Base-by-base conservation (phyloP, 345 rosid species). In the Xanthoceras sorbifolium region DNA sequence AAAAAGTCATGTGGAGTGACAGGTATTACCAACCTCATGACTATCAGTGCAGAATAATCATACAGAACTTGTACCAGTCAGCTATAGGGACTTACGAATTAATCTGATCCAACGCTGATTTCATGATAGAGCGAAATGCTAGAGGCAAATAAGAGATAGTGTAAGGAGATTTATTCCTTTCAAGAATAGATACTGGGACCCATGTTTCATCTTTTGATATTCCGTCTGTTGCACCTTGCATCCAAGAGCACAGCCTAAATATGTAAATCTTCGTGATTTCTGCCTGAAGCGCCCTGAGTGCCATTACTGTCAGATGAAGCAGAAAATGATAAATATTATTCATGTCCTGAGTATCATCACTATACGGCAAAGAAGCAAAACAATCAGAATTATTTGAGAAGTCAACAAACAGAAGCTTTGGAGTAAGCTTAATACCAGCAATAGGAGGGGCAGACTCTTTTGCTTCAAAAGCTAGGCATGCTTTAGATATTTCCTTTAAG, bases 211-310 rank as follows among this genome's bases (percentile, higher is more conserved):
- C 95, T 82, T 86, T 89, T 28, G 97, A 87, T 79, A 92, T 84
- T 77, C 78, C 89, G 67, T 92, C 98, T 12, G 89, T 86, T 23
- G 93, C 86, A 64, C 85, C 86, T 77, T 98, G 88, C 98, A 96
- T 90, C 98, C 98, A 96, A 52, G 97, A 92, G 87, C 99, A 96
- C 68, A 96, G 92, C 87, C 98, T 89, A 71, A 86, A 77, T 72
- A 92, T 89, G 81, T 92, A 93, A 75, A 90, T 88, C 87, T 91
- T 96, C 36, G 89, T 87, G 76, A 93, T 84, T 88, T 92, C 99
- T 38, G 89, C 91, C 80, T 90, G 92, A 71, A 92, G 86, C 31
- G 89, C 80, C 83, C 92, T 85, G 67, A 96, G 83, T 28, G 94
- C 90, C 79, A 84, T 76, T 46, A 89, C 98, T 95, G 91, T 80